Evolutionary conservation across 345 rosid genomes (phyloP).

Genomic region (Salix brachista): DNA sequence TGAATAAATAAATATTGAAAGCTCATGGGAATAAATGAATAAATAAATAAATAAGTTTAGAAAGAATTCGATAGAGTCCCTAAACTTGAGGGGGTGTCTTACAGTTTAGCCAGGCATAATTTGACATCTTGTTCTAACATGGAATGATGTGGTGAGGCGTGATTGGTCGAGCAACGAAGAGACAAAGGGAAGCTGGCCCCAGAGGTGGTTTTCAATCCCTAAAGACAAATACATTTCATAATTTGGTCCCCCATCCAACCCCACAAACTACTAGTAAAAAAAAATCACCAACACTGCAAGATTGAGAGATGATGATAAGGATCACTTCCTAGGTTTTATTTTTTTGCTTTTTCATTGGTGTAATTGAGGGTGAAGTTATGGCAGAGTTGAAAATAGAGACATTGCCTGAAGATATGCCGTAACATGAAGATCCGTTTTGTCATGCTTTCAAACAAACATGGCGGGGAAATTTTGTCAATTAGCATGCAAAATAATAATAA

Average conservation of each 20-base stretch:
- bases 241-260: background rate
- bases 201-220: conserved; percentile 1
- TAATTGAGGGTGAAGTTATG: background rate
- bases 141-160: conserved; percentile 30
- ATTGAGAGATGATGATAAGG: too few species aligned
- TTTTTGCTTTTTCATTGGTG: background rate
- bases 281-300: background rate
- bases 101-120: background rate
- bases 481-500: too few species aligned
- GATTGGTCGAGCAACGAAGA: conserved; percentile 18
- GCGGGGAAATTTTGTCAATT: background rate
- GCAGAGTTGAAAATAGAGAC: background rate
- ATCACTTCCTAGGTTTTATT: too few species aligned
- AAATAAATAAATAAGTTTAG: too few species aligned
- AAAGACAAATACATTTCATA: conserved; percentile 2
- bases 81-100: background rate
- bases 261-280: background rate
- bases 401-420: background rate
- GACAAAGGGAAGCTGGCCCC: conserved; percentile 24
- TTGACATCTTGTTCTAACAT: background rate
- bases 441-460: background rate
- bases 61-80: background rate
- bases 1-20: too few species aligned
- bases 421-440: background rate
- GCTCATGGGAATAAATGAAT: too few species aligned